Evolutionary conservation across 164 flowering plant genomes (phyloP).

Genomic region (Aristolochia fimbriata): DNA sequence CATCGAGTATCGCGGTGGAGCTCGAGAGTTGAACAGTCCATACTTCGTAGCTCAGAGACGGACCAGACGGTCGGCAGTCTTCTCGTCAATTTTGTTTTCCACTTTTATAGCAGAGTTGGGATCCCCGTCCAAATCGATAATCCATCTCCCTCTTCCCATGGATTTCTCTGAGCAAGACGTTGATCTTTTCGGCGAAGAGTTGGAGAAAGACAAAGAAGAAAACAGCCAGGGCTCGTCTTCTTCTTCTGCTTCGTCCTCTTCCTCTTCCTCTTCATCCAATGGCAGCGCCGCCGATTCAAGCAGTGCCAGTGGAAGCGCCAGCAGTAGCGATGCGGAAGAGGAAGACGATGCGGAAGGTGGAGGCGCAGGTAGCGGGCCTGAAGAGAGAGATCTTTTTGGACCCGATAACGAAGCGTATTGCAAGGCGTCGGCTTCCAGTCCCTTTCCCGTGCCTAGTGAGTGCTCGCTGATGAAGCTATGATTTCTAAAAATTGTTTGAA

Average conservation of each 20-base stretch:
- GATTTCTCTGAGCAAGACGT: conserved; percentile 42
- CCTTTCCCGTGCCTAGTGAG: conserved; percentile 62
- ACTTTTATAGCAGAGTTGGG: too few species aligned
- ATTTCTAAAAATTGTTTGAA: not conserved
- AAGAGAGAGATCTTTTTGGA: conserved; percentile 71
- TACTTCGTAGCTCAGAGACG: too few species aligned
- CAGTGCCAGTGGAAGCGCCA: conserved; percentile 23
- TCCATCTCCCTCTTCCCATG: conserved; percentile 16
- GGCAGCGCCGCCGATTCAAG: conserved; percentile 26
- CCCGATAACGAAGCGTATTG: conserved; percentile 79
- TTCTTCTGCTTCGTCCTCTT: conserved; percentile 42
- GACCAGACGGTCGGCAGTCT: too few species aligned
- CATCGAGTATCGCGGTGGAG: too few species aligned
- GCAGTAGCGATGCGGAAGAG: conserved; percentile 25
- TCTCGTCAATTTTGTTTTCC: too few species aligned
- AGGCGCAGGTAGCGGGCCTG: conserved; percentile 22
- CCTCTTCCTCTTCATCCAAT: conserved; percentile 38
- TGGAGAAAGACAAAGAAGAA: conserved; percentile 18
- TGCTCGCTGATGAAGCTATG: not conserved
- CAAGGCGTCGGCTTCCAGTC: conserved; percentile 51
- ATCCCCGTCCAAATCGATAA: too few species aligned
- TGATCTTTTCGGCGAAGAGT: conserved; percentile 65
- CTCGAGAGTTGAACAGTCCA: too few species aligned
- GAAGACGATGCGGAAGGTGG: conserved; percentile 35
- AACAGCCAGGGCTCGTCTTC: conserved; percentile 31